Base-by-base conservation (phyloP, 192 early-diverging fungal species). In the Backusella mclennaniae region DNA sequence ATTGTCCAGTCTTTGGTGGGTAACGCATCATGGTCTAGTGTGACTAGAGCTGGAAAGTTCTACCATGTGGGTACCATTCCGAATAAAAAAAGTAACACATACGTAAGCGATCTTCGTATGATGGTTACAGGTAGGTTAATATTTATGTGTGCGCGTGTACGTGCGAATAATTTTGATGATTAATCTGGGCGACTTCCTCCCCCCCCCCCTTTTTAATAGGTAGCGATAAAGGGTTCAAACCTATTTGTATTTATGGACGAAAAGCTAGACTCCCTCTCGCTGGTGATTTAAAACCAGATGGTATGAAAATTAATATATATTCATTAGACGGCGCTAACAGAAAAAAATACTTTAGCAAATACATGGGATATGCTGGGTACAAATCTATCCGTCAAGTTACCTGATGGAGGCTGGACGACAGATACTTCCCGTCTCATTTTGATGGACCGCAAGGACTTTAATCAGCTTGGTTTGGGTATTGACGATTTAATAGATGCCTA, bases 311-410 rank as follows among this genome's bases (percentile, higher is more conserved):
- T 4, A 63, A 4, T 29, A 63, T 23, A 63, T 29, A 66, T 15
- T 46, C 69, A 3, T 17, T 15, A 41, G 6, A 49, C 19, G 4
- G 19, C n/a, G n/a, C 35, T 35, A n/a, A 68, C 14, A n/a, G n/a
- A 36, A 33, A 33, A 33, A 33, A 33, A 33, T 3, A 49, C 66
- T 69, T 12, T 67, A 90, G 89, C 82, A 6, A 88, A 90, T 17
- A 93, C 95, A 35, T 96, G 95, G 95, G 94, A 95, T 73, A 96
- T 96, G 95, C 87, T 96, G 8, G 95, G 93, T 29, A 96, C 94
- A 4, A 96, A 96, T 75, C 83, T 96, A 39, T 91, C 90, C 7
- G 91, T 96, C 78, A 95, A 94, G 83, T 66, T 88, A 31, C 88
- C 91, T 14, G 86, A 89, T 31, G 92, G 91, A 41, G 87, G 89